Percentiles rank a stretch among this genome's conserved stretches.
Conservation (phyloP, 306 rosid species). For the Prunus armeniaca region DNA sequence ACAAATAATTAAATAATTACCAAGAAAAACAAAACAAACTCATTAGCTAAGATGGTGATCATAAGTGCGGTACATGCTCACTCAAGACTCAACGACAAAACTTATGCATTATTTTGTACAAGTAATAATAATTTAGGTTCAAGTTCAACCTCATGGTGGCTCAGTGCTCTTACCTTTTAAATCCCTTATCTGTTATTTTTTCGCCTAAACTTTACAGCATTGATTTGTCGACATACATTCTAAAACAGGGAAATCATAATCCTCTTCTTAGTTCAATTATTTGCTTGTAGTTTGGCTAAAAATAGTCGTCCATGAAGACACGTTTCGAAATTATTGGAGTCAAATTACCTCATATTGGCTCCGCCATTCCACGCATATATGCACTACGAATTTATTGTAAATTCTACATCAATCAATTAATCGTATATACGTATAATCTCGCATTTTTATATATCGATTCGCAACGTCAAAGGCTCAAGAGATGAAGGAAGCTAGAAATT, state of each 20-base stretch:
- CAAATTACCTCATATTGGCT: not conserved
- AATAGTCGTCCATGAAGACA: not conserved
- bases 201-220: not conserved
- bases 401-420: not conserved
- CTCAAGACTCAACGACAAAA: not conserved
- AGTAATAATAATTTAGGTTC: no score
- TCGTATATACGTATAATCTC: not conserved
- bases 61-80: not conserved
- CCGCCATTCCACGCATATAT: not conserved
- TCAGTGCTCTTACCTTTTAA: not conserved
- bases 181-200: not conserved
- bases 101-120: not conserved
- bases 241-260: not conserved
- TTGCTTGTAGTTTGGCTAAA: not conserved
- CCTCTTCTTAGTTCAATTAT: not conserved
- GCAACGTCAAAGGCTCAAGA: not conserved
- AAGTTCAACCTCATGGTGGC: not conserved
- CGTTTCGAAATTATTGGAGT: not conserved
- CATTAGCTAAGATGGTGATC: no score
- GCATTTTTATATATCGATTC: not conserved
- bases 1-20: no score
- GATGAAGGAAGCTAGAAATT: conserved; percentile 40
- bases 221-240: not conserved
- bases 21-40: not conserved
- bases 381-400: not conserved